Base-by-base conservation (phyloP, 2,329 filamentous ascomycete species). In the Botryotinia convoluta region DNA sequence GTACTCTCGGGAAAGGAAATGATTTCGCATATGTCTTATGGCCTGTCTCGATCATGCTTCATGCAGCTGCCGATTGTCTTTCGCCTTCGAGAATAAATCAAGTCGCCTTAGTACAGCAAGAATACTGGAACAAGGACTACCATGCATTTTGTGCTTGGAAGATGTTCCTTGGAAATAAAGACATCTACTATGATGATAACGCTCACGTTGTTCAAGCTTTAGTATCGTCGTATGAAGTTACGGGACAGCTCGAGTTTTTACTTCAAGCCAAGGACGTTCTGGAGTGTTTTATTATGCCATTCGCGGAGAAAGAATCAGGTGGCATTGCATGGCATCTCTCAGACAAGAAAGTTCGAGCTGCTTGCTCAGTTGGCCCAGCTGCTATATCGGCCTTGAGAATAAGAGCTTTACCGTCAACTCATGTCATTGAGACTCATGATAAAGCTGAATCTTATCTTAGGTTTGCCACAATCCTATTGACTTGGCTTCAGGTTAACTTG, bases 111-210 rank as follows among this genome's bases (percentile, higher is more conserved):
- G 72, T 35, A 48, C 59, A 77, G 3, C 76, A 77, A 51, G 48
- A 72, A 14, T 76, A 77, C 44, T 77, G 75, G 75, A 77, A 77
- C 42, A 74, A 75, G 9, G 64, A 71, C 39, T 64, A 60, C 54
- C 72, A 73, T 63, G 76, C 72, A 8, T 77, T 77, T 32, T 77
- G 75, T 45, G 76, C 74, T 22, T 77, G 75, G 75, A 77, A 77
- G 45, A 77, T 77, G 75, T 77, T 74, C 65, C 74, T 74, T 1
- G 76, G 76, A 37, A 77, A 77, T n/a, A 68, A 75, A 10, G 76
- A 77, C 42, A 76, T 77, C 12, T 77, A 76, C 45, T 77, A 76
- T 54, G 76, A 77, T 60, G 76, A 77, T 35, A 77, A 77, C 32
- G 74, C 73, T 5, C 75, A 77, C 72, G 74, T 74, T 3, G 69